Percentiles rank a stretch among this genome's conserved stretches.
These are phyloP conservation scores for Durotheca rogersii DNA, from an alignment of 495 filamentous ascomycete genomes.

Conservation along the genomic window DNA sequence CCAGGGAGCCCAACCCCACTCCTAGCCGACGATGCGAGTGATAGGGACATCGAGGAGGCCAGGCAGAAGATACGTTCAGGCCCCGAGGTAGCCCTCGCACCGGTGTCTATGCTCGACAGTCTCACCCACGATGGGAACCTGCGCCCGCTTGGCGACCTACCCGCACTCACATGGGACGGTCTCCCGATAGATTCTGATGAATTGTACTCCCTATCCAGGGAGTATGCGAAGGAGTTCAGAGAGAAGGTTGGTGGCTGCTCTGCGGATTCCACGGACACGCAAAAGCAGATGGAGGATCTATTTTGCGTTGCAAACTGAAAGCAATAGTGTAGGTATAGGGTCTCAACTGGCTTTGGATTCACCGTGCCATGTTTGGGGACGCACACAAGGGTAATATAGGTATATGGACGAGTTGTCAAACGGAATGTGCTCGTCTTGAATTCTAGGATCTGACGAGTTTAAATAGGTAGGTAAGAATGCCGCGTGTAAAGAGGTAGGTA, in stretches of 20 bases:
- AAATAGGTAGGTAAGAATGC: too few species aligned
- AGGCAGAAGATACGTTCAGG: constrained; percentile 20
- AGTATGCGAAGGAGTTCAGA: constrained; percentile 47
- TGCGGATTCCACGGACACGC: constrained; percentile 22
- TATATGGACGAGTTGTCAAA: too few species aligned
- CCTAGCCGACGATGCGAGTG: constrained; percentile 20
- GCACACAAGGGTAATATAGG: too few species aligned
- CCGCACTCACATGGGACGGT: constrained; percentile 48
- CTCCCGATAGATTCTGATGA: constrained; percentile 24
- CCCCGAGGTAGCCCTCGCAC: constrained; percentile 33
- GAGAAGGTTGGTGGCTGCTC: constrained; percentile 43
- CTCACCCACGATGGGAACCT: constrained; percentile 39
- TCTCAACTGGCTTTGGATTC: not conserved
- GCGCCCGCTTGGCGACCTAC: constrained; percentile 40
- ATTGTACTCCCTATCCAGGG: constrained; percentile 39
- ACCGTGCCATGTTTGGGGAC: too few species aligned
- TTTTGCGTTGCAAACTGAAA: constrained; percentile 29
- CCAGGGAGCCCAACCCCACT: constrained; percentile 12
- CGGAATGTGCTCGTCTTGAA: constrained; percentile 1
- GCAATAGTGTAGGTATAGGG: not conserved
- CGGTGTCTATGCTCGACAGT: constrained; percentile 40
- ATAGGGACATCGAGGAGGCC: constrained; percentile 30
- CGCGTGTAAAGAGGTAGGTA: too few species aligned
- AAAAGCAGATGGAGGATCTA: constrained; percentile 31
- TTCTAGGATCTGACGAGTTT: too few species aligned